A percentile compares a stretch with the other conserved stretches of the same genome.
Conservation (phyloP, 1,139 yeast species). For the Magnusiomyces tetraspermus region DNA sequence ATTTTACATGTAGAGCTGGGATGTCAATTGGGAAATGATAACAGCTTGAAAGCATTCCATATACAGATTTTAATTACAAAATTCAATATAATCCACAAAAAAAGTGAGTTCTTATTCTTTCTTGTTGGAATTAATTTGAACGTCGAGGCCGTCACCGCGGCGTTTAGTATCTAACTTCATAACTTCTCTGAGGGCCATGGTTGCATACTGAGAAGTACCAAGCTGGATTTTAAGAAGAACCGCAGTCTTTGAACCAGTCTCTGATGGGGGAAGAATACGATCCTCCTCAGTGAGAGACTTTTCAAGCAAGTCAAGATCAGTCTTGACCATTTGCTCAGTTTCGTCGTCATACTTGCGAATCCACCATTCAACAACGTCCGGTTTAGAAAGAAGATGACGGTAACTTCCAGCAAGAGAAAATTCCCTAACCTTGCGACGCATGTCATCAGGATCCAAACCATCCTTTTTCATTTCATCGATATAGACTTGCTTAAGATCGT, state of each 20-base stretch:
- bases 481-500: conserved; percentile 56
- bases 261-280: conserved; percentile 7
- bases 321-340: conserved; percentile 62
- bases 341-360: conserved; percentile 53
- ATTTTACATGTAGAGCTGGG: too few species aligned
- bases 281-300: conserved; percentile 27
- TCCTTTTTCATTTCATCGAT: conserved; percentile 68
- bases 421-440: conserved; percentile 79
- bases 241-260: conserved; percentile 43
- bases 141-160: conserved; percentile 39
- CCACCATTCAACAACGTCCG: conserved; percentile 54
- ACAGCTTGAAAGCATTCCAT: too few species aligned
- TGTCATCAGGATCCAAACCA: conserved; percentile 70
- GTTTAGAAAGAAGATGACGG: conserved; percentile 63
- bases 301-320: conserved; percentile 65
- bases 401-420: conserved; percentile 90
- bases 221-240: conserved; percentile 68
- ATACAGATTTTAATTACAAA: too few species aligned
- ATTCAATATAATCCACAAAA: too few species aligned
- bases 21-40: too few species aligned
- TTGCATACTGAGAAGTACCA: conserved; percentile 87
- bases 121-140: conserved; percentile 7
- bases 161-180: conserved; percentile 78
- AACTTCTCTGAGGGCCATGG: conserved; percentile 92
- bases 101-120: too few species aligned